Base-by-base conservation (phyloP, 2,329 filamentous ascomycete species). In the Colletotrichum cereale region DNA sequence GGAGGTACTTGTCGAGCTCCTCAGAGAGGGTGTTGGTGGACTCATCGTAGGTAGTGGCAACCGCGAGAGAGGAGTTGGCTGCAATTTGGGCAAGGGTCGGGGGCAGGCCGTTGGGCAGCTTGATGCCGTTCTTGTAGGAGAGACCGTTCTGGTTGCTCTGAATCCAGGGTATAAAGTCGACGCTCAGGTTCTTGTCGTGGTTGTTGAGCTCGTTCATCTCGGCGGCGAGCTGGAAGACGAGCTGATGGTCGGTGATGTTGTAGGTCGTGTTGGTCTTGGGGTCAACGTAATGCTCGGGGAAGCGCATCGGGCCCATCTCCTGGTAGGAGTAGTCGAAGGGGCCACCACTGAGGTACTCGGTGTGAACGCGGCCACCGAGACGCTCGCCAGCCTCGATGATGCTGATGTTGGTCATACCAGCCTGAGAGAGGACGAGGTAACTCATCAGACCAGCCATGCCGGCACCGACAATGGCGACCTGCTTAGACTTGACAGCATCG, bases 381-480 rank as follows among this genome's bases (percentile, higher is more conserved):
- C 90, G 84, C 48, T 88, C 79, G 7, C 85, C 86, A 0, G 88
- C 87, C 77, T 93, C 91, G 24, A 90, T 82, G 66, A 92, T 90
- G 56, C 86, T 85, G 80, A 90, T 85, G 77, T 92, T 88, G 44
- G 84, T 83, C 63, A 92, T 83, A 4, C 90, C 90, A 2, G 84
- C 82, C 72, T 85, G 83, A 4, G 77, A 87, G 78, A 80, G 86
- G 82, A 80, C 78, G 10, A 89, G 80, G 69, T 82, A 85, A 2
- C 86, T 91, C 86, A 92, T 89, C 57, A 93, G 79, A 0, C 90
- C 90, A 2, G 88, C 83, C 86, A 92, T 91, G 8, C 90, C 90
- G 16, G 86, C 90, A 21, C 91, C 91, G 5, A 92, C 82, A 57
- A 93, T 92, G 62, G 85, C 90, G 72, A 92, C 85, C 56, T 82